Conservation (phyloP, 306 rosid species). For the Glycine tomentella region DNA sequence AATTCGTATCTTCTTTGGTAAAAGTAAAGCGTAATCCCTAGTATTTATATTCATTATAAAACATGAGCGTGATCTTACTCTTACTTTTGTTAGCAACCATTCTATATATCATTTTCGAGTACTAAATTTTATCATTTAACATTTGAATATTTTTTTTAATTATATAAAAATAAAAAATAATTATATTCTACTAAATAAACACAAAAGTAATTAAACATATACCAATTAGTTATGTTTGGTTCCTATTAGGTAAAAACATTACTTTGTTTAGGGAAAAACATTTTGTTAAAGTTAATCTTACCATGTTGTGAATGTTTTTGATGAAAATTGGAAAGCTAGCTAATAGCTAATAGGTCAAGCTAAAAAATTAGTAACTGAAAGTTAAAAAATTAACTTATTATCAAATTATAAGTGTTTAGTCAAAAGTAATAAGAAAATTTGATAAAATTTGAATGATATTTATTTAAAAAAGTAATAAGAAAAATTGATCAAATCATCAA, state of each 20-base stretch:
- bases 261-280: too few species aligned
- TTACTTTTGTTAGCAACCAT: background rate
- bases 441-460: too few species aligned
- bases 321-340: too few species aligned
- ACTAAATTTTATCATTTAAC: background rate
- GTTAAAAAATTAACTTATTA: too few species aligned
- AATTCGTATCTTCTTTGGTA: constrained; percentile 25
- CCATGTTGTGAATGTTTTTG: background rate
- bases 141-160: background rate
- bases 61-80: background rate
- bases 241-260: too few species aligned
- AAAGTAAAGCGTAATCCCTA: background rate
- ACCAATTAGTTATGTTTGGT: background rate
- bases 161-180: background rate
- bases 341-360: too few species aligned
- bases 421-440: too few species aligned
- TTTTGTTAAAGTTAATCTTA: too few species aligned
- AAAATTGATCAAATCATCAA: too few species aligned
- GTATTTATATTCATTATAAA: constrained; percentile 1
- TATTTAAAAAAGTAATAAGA: too few species aligned
- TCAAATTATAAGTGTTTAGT: too few species aligned
- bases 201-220: background rate
- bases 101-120: background rate
- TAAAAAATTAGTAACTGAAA: too few species aligned
- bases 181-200: background rate